These are phyloP conservation scores for Aspergillus affinis DNA, from an alignment of 495 filamentous ascomycete species.

Conservation along the genomic window DNA sequence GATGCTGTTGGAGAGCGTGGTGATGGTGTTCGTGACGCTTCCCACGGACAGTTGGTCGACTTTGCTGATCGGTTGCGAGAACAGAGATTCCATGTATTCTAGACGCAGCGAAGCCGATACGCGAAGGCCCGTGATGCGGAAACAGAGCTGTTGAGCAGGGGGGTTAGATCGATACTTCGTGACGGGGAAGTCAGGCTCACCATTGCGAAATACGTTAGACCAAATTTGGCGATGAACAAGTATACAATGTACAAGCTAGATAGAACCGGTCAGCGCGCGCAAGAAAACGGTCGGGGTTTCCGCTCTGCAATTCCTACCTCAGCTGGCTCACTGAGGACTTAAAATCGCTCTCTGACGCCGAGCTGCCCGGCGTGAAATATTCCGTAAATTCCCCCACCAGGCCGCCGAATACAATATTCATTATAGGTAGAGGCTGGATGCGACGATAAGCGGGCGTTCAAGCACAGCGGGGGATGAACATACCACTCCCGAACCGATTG, in stretches of 20 bases:
- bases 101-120: constrained; percentile 32
- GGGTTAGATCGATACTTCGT: too few relatives aligned
- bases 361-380: constrained; percentile 28
- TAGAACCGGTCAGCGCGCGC: constrained; percentile 5
- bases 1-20: constrained; percentile 60
- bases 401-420: constrained; percentile 48
- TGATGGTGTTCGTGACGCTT: constrained; percentile 56
- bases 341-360: constrained; percentile 29
- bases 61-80: constrained; percentile 32
- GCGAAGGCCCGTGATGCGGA: constrained; percentile 47
- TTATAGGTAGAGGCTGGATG: constrained; percentile 40
- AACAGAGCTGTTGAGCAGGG: constrained; percentile 42
- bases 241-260: constrained; percentile 35
- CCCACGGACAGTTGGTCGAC: constrained; percentile 35
- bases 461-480: not conserved
- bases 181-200: constrained; percentile 8
- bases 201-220: constrained; percentile 34
- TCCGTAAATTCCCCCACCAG: constrained; percentile 38
- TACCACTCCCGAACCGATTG: constrained; percentile 67
- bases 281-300: too few relatives aligned
- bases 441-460: not conserved
- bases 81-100: constrained; percentile 33
- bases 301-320: constrained; percentile 19
- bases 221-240: constrained; percentile 41
- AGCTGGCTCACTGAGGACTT: constrained; percentile 24